These are phyloP conservation scores for Phytopythium litorale DNA, from an alignment of 352 stramenopile species.

Conservation along the genomic window DNA sequence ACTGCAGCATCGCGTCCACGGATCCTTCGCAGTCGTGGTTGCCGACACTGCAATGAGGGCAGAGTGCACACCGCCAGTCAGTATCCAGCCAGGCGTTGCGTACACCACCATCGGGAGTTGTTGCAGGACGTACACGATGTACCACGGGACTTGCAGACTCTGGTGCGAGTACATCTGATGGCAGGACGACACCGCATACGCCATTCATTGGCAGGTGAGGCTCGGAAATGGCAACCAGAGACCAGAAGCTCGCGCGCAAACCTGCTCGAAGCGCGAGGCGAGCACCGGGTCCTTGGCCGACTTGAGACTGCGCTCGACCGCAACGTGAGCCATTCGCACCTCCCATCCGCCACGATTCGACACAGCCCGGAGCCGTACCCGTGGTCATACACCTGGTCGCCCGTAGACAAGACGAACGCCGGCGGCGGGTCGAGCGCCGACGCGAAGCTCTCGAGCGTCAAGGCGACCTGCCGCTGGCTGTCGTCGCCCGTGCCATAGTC, in stretches of 20 bases:
- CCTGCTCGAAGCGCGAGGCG: conserved; percentile 71
- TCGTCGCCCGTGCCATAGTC: conserved; percentile 77
- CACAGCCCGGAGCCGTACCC: conserved; percentile 31
- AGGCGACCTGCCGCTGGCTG: conserved; percentile 54
- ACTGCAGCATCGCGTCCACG: conserved; percentile 77
- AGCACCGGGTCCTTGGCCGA: conserved; percentile 55
- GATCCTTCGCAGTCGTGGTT: conserved; percentile 88
- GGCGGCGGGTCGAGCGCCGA: conserved; percentile 50
- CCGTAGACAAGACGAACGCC: conserved; percentile 77
- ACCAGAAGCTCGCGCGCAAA: conserved; percentile 10
- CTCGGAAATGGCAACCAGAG: neutral
- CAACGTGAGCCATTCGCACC: neutral
- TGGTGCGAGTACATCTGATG: conserved; percentile 69
- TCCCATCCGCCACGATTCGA: neutral
- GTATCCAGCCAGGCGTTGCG: neutral
- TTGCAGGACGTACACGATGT: conserved; percentile 63
- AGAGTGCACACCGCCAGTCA: neutral
- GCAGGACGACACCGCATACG: neutral
- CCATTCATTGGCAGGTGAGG: neutral
- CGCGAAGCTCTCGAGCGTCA: conserved; percentile 58
- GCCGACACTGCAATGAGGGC: conserved; percentile 45
- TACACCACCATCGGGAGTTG: neutral
- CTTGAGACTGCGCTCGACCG: conserved; percentile 34
- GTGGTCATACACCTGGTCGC: conserved; percentile 85
- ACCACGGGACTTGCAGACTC: conserved; percentile 72